Percentiles rank a stretch among this genome's conserved stretches.
These are phyloP conservation scores for Linnemannia exigua DNA, from an alignment of 192 early-diverging fungal species.

Conservation along the genomic window DNA sequence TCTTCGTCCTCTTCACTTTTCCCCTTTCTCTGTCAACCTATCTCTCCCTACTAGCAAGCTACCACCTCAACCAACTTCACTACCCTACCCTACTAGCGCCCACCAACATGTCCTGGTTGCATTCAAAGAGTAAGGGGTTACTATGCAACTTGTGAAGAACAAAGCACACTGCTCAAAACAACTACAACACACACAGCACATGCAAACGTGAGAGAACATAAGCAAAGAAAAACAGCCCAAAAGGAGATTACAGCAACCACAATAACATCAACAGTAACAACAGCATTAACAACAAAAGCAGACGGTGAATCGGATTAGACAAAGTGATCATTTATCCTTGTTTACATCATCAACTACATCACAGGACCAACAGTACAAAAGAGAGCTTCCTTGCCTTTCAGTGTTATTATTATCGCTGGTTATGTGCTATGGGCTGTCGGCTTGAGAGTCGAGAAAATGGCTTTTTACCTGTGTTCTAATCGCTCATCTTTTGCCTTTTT, in stretches of 20 bases:
- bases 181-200: not conserved
- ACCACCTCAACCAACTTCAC: not conserved
- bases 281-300: not conserved
- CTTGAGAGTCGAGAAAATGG: not conserved
- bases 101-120: conserved; percentile 55
- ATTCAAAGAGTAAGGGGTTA: conserved; percentile 48
- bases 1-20: not conserved
- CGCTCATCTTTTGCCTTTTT: not conserved
- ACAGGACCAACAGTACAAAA: not conserved
- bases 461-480: not conserved
- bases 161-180: not conserved
- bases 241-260: not conserved
- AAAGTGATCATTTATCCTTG: not conserved
- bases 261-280: not conserved
- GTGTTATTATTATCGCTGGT: not conserved
- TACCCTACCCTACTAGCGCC: not conserved
- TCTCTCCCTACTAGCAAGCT: not conserved
- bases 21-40: not conserved
- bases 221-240: not conserved
- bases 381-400: not conserved
- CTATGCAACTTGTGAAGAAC: not conserved
- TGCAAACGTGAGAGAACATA: not conserved
- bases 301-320: not conserved
- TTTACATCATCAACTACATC: not conserved
- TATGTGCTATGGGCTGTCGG: not conserved